phyloP scores from a whole-genome alignment of 106 monocot genomes.

The Dendrobium officinale region DNA sequence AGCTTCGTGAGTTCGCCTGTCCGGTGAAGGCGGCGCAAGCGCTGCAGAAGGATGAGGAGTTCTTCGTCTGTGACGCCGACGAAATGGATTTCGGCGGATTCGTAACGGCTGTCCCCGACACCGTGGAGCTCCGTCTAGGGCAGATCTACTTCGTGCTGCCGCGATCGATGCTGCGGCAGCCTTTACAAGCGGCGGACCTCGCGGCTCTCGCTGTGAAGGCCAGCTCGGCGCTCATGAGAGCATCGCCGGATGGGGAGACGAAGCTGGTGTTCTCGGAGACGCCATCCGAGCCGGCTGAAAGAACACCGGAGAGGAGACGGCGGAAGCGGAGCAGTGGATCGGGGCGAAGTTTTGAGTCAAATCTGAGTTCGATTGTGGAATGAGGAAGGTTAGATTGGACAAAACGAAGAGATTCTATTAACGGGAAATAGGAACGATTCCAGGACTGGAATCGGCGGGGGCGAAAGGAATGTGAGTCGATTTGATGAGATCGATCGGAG shows the following conservation, averaged over 20 bases:
- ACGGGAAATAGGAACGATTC: neutral
- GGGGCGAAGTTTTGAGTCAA: constrained; percentile 29
- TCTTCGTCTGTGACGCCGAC: constrained; percentile 36
- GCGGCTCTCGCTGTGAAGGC: constrained; percentile 35
- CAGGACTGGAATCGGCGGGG: neutral
- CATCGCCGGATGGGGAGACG: neutral
- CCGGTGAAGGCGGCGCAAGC: constrained; percentile 21
- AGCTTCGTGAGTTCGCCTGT: constrained; percentile 18
- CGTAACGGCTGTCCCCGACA: constrained; percentile 12
- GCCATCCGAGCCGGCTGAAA: neutral
- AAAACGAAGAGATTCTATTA: neutral
- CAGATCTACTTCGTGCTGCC: constrained; percentile 41
- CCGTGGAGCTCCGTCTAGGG: constrained; percentile 24
- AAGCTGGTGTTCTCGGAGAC: constrained; percentile 19
- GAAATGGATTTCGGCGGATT: constrained; percentile 36
- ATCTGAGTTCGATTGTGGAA: constrained; percentile 27
- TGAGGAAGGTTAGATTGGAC: constrained; percentile 4
- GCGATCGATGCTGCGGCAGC: constrained; percentile 23
- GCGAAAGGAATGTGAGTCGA: neutral
- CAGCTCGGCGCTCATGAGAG: constrained; percentile 19
- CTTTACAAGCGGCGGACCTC: constrained; percentile 27
- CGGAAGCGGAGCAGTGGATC: constrained; percentile 10
- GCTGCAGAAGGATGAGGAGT: constrained; percentile 10
- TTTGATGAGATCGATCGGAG: neutral
- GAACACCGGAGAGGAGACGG: constrained; percentile 4